Evolutionary conservation across 257 asterid genomes (phyloP), one percentile per base, ranked within the genome.

Genomic region (Echium plantagineum): DNA sequence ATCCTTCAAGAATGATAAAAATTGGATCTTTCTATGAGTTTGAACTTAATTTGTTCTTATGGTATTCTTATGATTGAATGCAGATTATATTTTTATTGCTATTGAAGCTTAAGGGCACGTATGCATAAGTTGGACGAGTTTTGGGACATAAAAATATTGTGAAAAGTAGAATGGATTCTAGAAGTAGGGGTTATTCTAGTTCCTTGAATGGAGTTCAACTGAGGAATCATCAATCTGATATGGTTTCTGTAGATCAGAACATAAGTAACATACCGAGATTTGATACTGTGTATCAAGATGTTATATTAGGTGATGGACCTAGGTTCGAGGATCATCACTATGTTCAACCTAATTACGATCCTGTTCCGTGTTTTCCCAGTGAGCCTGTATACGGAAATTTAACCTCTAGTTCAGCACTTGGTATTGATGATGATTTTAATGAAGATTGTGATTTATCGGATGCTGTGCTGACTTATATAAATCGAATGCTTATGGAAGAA

Each of bases 401-500:
- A 59, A 19, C 19, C 9, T 19, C 66, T 4, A 46, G 21, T 52
- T 52, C 55, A 10, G 30, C 47, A 7, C 20, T 52, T 32, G 52
- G 53, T 22, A 26, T 49, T 7, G 67, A 68, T 52, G 63, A 61
- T 26, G 63, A 62, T 26, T 46, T 51, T 16, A 31, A 18, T 24
- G 83, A 77, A 21, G 86, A 79, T 62, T 75, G 77, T 18, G 93
- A 79, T 75, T 74, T 83, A 35, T 78, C 85, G 0, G 86, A 81
- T 68, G 76, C 69, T 7, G 75, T 76, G 2, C 60, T 86, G 72
- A 73, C 83, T n/a, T 86, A 74, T 73, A 83, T 86, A 70, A 77
- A 78, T 72, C 79, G 77, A 67, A 78, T 86, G 71, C 78, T 83
- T 19, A 83, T 86, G 93, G 85, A 83, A 53, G 95, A 86, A 73